phyloP scores from a whole-genome alignment of 768 basidiomycete species.

The Xerocomus potaroensis region DNA sequence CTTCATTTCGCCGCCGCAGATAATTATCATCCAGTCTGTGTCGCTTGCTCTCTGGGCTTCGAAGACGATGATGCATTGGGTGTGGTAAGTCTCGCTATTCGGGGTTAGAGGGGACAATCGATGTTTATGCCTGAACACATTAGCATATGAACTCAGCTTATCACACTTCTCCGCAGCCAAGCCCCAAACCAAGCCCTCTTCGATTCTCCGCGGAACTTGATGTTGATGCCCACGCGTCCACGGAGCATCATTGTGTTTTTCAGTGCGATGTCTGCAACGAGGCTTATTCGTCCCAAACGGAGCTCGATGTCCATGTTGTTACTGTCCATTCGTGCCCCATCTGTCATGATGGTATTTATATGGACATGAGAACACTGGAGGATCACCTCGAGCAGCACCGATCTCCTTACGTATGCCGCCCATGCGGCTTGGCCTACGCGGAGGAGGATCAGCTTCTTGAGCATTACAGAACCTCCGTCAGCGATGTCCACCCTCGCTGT shows the following conservation, averaged over 20 bases:
- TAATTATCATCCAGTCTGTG: conserved; percentile 36
- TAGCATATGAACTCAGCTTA: conserved; percentile 19
- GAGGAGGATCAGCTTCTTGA: conserved; percentile 34
- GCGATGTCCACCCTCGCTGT: conserved; percentile 36
- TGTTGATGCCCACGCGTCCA: conserved; percentile 1
- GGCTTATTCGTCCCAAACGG: conserved; percentile 18
- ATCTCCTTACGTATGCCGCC: conserved; percentile 21
- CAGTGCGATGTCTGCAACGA: conserved; percentile 25
- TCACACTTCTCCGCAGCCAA: conserved; percentile 12
- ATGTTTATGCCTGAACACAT: conserved; percentile 8
- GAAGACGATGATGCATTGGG: conserved; percentile 30
- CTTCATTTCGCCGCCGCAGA: conserved; percentile 37
- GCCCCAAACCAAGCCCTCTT: conserved; percentile 9
- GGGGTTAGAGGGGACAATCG: conserved; percentile 1
- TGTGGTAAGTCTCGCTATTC: conserved; percentile 24
- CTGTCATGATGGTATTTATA: conserved; percentile 30
- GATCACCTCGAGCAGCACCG: conserved; percentile 31
- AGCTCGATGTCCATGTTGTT: conserved; percentile 29
- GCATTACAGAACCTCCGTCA: conserved; percentile 38
- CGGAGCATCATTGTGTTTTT: conserved; percentile 3
- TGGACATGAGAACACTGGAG: conserved; percentile 21
- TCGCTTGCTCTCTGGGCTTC: conserved; percentile 31
- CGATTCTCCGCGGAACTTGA: conserved; percentile 8
- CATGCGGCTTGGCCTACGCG: conserved; percentile 21
- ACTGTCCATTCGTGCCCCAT: conserved; percentile 31